Percentiles rank a stretch among this genome's conserved stretches.
phyloP scores from a whole-genome alignment of 2,329 filamentous ascomycete species.

The Aspergillus sp. region DNA sequence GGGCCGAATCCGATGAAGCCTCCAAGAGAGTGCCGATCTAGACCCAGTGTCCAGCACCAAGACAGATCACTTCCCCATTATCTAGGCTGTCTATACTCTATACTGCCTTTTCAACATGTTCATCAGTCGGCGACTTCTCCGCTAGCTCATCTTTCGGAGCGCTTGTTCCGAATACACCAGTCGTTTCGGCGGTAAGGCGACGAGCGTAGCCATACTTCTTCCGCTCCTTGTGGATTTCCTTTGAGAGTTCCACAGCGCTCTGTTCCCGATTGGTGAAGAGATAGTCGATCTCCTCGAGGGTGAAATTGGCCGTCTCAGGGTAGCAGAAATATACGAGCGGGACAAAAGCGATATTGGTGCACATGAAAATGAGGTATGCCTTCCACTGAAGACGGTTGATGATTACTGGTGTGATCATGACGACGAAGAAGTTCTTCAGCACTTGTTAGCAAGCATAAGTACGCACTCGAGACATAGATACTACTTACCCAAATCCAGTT shows the following conservation, averaged over 20 bases:
- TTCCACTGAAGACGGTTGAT: slow-evolving; percentile 36
- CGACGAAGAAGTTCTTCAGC: slow-evolving; percentile 45
- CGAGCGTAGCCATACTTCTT: slow-evolving; percentile 12
- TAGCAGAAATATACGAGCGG: slow-evolving; percentile 47
- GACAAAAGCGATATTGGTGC: slow-evolving; percentile 33
- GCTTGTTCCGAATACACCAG: slow-evolving; percentile 1
- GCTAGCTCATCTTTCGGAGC: background rate
- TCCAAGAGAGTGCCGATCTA: background rate
- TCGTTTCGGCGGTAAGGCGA: slow-evolving; percentile 3
- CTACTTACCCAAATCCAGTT: slow-evolving; percentile 46
- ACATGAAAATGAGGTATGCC: slow-evolving; percentile 39
- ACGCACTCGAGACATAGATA: no score
- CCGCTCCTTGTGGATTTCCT: slow-evolving; percentile 18
- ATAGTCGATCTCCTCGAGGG: slow-evolving; percentile 46
- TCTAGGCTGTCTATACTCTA: slow-evolving; percentile 10
- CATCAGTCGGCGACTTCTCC: slow-evolving; percentile 13
- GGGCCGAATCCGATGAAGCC: background rate
- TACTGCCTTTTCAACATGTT: slow-evolving; percentile 19
- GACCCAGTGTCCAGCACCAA: background rate
- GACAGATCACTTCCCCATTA: background rate
- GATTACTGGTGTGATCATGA: slow-evolving; percentile 37
- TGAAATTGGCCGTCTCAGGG: slow-evolving; percentile 43
- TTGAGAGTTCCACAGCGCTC: slow-evolving; percentile 18
- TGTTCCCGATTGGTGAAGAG: slow-evolving; percentile 32
- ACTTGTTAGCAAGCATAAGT: background rate